phyloP scores from a whole-genome alignment of 305 asterid species.

The Plantago rigida region DNA sequence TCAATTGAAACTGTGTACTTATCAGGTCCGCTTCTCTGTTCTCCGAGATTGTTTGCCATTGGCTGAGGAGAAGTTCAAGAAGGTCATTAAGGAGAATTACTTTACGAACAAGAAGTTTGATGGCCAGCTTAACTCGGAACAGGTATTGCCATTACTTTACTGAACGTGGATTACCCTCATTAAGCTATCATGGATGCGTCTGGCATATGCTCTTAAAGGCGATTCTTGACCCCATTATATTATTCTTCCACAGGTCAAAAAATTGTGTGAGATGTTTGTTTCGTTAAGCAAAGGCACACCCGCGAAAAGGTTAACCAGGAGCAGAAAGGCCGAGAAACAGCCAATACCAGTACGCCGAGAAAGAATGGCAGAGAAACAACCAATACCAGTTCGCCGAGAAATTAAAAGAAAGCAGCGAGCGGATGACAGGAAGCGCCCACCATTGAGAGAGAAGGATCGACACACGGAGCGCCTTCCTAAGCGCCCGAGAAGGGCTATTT shows the following conservation, averaged over 20 bases:
- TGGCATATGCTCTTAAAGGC: slow-evolving; percentile 9
- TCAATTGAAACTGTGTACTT: slow-evolving; percentile 20
- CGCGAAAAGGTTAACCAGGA: slow-evolving; percentile 26
- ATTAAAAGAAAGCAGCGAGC: slow-evolving; percentile 23
- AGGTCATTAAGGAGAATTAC: slow-evolving; percentile 54
- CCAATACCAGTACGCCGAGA: slow-evolving; percentile 23
- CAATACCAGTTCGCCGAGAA: slow-evolving; percentile 22
- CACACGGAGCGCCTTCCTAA: slow-evolving; percentile 34
- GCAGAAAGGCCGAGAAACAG: slow-evolving; percentile 30
- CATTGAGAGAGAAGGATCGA: slow-evolving; percentile 29
- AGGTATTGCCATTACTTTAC: slow-evolving; percentile 36
- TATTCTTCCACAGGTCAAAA: slow-evolving; percentile 46
- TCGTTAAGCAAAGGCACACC: slow-evolving; percentile 32
- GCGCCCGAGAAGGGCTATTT: slow-evolving; percentile 35
- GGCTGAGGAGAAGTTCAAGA: slow-evolving; percentile 73
- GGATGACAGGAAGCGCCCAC: slow-evolving; percentile 29
- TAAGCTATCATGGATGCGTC: slow-evolving; percentile 1
- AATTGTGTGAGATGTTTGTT: slow-evolving; percentile 53
- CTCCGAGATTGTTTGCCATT: slow-evolving; percentile 62
- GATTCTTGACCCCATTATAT: slow-evolving; percentile 19
- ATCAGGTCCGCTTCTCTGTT: slow-evolving; percentile 59
- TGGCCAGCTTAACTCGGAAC: slow-evolving; percentile 54
- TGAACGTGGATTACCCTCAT: slow-evolving; percentile 1
- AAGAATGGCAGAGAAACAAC: slow-evolving; percentile 30
- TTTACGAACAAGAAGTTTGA: slow-evolving; percentile 54